These are phyloP conservation scores for Dipodascus geniculatus DNA, from an alignment of 805 yeast species.

Conservation along the genomic window DNA sequence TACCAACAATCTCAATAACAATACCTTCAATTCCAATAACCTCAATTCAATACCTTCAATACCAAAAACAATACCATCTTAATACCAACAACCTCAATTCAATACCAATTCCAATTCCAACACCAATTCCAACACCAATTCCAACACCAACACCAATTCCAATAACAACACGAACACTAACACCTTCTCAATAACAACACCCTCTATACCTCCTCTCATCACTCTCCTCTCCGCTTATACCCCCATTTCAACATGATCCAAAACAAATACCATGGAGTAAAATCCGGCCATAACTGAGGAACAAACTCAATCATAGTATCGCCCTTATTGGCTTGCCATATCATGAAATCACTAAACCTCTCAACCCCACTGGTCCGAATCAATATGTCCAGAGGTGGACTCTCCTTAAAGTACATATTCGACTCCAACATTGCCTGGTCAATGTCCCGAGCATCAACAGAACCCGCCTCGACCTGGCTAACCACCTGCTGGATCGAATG, in stretches of 20 bases:
- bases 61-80: no score
- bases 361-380: constrained; percentile 85
- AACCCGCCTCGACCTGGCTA: constrained; percentile 19
- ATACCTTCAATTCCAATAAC: no score
- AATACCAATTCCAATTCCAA: no score
- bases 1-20: no score
- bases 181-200: no score
- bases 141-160: no score
- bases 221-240: background rate
- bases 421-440: constrained; percentile 39
- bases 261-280: constrained; percentile 58
- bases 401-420: constrained; percentile 53
- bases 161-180: no score
- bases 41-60: no score
- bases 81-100: no score
- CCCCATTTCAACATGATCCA: constrained; percentile 52
- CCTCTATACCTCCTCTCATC: background rate
- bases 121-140: no score
- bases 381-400: constrained; percentile 71
- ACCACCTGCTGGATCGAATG: constrained; percentile 46
- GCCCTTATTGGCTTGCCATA: constrained; percentile 62
- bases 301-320: constrained; percentile 57
- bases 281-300: constrained; percentile 87
- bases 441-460: constrained; percentile 26
- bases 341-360: constrained; percentile 76